Base-by-base conservation (phyloP, 345 rosid genomes). In the Citrus maxima region DNA sequence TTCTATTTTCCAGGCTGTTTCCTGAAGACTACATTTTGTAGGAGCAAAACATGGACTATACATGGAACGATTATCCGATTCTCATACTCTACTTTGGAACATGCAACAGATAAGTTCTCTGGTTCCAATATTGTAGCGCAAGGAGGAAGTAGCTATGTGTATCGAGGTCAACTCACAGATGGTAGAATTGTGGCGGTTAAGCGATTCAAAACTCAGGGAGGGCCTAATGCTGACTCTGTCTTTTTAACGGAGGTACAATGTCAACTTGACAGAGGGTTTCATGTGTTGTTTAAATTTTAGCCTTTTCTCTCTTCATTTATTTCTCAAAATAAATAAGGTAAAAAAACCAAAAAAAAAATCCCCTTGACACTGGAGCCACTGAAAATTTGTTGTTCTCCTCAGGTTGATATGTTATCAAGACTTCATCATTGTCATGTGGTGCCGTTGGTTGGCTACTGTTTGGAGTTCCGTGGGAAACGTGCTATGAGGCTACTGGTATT, bases 351-450 rank as follows among this genome's bases (percentile, higher is more conserved):
- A n/a, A 30, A 18, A 18, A 13, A 61, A n/a, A 46, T 10, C 64
- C 69, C 55, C 34, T 12, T 10, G 62, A 40, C 74, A 70, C 74
- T 79, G 27, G 9, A 68, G 27, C 61, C 34, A 38, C 72, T 72
- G 60, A 70, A 27, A 10, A 30, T 73, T 56, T 82, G 60, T 74
- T 73, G 58, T 79, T 82, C 77, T 84, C 54, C 69, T 40, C 84
- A 96, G 99, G 95, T 94, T 34, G 93, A 94, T 83, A 80, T 96
- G 73, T 82, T 96, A 71, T 85, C 97, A 63, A 91, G 97, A 82
- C 94, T 96, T 73, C 93, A 96, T 84, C 99, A 96, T 76, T 94
- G 90, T 83, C 98, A 94, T 13, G 97, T 96, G 77, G 99, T 96
- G 80, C 98, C 98, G 3, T 84, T 96, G 79, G 83, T 93, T 59